These are phyloP conservation scores for Fragilaria crotonensis DNA, from an alignment of 108 stramenopile genomes.

Conservation along the genomic window DNA sequence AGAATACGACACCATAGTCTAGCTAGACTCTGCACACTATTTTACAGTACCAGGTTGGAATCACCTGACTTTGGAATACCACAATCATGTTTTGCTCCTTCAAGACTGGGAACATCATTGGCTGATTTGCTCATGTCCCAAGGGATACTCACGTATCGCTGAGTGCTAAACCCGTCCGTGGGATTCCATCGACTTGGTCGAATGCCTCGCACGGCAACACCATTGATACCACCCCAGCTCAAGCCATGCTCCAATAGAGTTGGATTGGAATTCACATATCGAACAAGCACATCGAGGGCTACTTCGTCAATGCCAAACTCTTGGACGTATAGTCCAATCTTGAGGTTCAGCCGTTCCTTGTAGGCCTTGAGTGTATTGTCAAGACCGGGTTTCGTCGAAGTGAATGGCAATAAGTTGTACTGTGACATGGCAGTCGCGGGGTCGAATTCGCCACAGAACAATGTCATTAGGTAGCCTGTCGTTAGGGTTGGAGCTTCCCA, in stretches of 20 bases:
- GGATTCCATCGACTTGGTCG: conserved; percentile 69
- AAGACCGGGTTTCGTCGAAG: conserved; percentile 2
- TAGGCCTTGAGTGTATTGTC: conserved; percentile 64
- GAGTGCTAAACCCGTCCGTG: conserved; percentile 81
- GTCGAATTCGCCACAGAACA: conserved; percentile 39
- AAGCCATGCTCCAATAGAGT: conserved; percentile 66
- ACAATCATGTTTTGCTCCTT: no score
- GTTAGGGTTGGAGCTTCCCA: conserved; percentile 24
- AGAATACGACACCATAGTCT: no score
- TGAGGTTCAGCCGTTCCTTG: conserved; percentile 55
- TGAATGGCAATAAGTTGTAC: conserved; percentile 59
- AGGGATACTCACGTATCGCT: conserved; percentile 31
- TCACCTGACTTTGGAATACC: no score
- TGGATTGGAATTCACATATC: conserved; percentile 57
- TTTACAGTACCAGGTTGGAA: no score
- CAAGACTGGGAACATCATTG: not conserved
- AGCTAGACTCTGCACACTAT: no score
- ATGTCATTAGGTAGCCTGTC: not conserved
- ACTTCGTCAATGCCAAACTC: conserved; percentile 83
- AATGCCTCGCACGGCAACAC: conserved; percentile 69
- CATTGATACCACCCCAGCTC: conserved; percentile 84
- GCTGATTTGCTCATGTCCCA: conserved; percentile 17
- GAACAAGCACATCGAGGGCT: conserved; percentile 52
- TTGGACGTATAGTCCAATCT: conserved; percentile 75
- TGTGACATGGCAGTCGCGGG: conserved; percentile 34